Conservation (phyloP, 2,329 filamentous ascomycete species). For the Colletotrichum coccodes region DNA sequence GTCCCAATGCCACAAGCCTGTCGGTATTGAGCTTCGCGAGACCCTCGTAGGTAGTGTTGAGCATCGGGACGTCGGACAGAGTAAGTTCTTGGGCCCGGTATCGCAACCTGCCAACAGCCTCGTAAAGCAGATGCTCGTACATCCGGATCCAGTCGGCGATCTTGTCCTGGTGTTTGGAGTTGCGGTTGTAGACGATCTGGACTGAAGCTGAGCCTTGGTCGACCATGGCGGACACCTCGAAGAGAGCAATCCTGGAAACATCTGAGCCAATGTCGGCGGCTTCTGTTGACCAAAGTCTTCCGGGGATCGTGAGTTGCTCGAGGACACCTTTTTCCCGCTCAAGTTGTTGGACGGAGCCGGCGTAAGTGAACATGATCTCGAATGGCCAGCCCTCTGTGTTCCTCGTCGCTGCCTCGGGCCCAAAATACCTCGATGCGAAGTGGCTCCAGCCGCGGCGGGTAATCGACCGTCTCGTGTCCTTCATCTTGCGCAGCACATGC, state of each 20-base stretch:
- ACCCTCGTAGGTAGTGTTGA: constrained; percentile 58
- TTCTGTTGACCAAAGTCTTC: constrained; percentile 47
- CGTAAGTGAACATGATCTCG: constrained; percentile 69
- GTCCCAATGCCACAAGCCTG: constrained; percentile 50
- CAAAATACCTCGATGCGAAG: constrained; percentile 57
- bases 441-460: constrained; percentile 57
- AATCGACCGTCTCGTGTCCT: constrained; percentile 59
- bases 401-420: constrained; percentile 41
- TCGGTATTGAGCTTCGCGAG: constrained; percentile 55
- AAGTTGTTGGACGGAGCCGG: constrained; percentile 59
- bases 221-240: constrained; percentile 60
- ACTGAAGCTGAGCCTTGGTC: constrained; percentile 56
- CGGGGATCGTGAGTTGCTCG: constrained; percentile 54
- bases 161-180: constrained; percentile 51
- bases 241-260: constrained; percentile 60
- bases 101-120: constrained; percentile 53
- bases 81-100: constrained; percentile 58
- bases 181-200: constrained; percentile 56
- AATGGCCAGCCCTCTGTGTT: constrained; percentile 56
- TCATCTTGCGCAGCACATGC: constrained; percentile 61
- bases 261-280: constrained; percentile 55
- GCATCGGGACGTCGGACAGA: constrained; percentile 58
- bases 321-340: constrained; percentile 60
- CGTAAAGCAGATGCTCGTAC: constrained; percentile 57
- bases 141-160: constrained; percentile 58